Conservation (phyloP, 2,329 filamentous ascomycete species). For the Kalmusia sp. region DNA sequence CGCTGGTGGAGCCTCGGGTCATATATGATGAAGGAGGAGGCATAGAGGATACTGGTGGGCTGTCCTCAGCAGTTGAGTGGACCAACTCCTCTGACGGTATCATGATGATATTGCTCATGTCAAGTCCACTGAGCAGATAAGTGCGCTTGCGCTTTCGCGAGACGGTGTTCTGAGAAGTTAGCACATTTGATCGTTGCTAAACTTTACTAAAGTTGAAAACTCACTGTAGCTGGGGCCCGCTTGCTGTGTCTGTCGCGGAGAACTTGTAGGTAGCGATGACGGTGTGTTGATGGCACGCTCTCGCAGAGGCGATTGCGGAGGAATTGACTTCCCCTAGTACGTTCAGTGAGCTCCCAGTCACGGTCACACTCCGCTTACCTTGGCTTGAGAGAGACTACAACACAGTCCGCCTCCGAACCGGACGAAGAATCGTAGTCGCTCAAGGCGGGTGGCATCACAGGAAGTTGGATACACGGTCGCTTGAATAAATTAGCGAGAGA, state of each 20-base stretch:
- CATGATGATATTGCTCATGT: constrained; percentile 22
- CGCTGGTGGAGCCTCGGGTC: constrained; percentile 14
- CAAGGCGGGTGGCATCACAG: constrained; percentile 20
- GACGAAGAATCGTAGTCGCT: constrained; percentile 21
- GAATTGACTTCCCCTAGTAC: not conserved
- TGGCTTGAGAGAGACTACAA: not conserved
- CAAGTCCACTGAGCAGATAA: constrained; percentile 16
- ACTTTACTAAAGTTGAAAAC: not conserved
- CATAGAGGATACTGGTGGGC: constrained; percentile 11
- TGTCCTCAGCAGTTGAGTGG: not conserved
- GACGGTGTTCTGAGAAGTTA: not conserved
- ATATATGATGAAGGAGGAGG: constrained; percentile 18
- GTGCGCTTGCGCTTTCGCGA: constrained; percentile 10
- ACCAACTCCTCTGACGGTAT: constrained; percentile 8
- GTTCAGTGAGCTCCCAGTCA: not conserved
- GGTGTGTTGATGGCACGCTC: not conserved
- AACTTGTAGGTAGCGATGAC: not conserved
- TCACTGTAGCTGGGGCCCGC: too few relatives aligned
- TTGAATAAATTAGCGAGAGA: not conserved
- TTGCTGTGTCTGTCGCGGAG: too few relatives aligned
- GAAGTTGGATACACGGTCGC: too few relatives aligned
- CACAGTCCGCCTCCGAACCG: not conserved
- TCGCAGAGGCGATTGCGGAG: not conserved
- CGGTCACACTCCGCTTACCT: not conserved
- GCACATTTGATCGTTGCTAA: not conserved